Percentiles rank a stretch among this genome's conserved stretches.
Conservation (phyloP, 2,329 filamentous ascomycete species). For the Fusarium pseudograminearum region DNA sequence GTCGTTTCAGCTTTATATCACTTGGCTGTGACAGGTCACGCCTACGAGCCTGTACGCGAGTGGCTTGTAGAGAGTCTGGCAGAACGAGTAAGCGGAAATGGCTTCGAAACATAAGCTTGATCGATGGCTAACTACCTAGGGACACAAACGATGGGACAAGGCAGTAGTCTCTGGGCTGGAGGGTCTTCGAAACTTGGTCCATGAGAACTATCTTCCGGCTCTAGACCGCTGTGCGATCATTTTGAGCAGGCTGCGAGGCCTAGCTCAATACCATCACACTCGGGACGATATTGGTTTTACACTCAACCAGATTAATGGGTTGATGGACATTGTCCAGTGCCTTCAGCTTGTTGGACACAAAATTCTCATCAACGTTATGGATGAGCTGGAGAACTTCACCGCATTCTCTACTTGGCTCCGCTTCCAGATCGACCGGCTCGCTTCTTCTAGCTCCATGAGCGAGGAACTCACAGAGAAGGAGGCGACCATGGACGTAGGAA, state of each 20-base stretch:
- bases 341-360: conserved; percentile 82
- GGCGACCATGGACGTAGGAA: conserved; percentile 77
- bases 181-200: conserved; percentile 79
- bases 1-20: conserved; percentile 86
- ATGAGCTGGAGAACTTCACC: conserved; percentile 81
- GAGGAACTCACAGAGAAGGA: conserved; percentile 85
- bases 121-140: conserved; percentile 61
- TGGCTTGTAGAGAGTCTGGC: conserved; percentile 89
- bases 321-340: conserved; percentile 78
- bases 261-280: conserved; percentile 82
- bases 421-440: conserved; percentile 82
- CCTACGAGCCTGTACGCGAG: conserved; percentile 79
- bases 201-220: conserved; percentile 89
- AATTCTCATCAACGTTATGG: conserved; percentile 75
- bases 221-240: conserved; percentile 86
- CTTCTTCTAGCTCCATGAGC: conserved; percentile 68
- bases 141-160: conserved; percentile 96
- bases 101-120: conserved; percentile 23
- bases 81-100: conserved; percentile 71
- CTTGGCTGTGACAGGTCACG: conserved; percentile 85
- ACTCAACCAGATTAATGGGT: conserved; percentile 69
- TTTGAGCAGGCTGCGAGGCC: conserved; percentile 82
- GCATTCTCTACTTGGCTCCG: conserved; percentile 87
- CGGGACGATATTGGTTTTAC: conserved; percentile 75
- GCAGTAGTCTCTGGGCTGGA: conserved; percentile 82